Evolutionary conservation across 2,329 filamentous ascomycete species (phyloP), one percentile per base, ranked within the genome.

Genomic region (Saccharata proteae): DNA sequence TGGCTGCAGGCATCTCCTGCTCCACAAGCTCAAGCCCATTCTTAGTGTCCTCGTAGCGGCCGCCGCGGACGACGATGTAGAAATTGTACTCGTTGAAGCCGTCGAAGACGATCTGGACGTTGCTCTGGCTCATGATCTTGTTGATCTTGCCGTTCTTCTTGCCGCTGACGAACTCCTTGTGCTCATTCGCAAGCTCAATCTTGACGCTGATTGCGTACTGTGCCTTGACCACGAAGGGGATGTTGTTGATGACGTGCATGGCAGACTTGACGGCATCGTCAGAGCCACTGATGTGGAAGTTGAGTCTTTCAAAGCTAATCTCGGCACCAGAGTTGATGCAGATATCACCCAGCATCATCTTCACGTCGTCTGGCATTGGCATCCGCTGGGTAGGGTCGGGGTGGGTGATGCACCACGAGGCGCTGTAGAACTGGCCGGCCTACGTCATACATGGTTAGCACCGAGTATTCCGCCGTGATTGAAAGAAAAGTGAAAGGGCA

Each of bases 61-160:
- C 77, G 26, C 83, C 86, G 52, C 90, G 86, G 34, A 98, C 88
- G 51, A 98, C 90, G 43, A 98, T 98, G 59, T 96, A 93, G 67
- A 98, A 98, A 59, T 98, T 96, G 69, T 96, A 98, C 62, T 98
- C 90, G 57, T 94, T 93, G 65, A 96, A 98, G 40, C 85, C 86
- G 52, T 98, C 90, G 44, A 98, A 98, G 40, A 98, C 88, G 49
- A 98, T 96, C 59, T 98, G 90, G 9, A 98, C 90, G 46, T 92
- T 94, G 68, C 86, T 94, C 58, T 96, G 88, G 15, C 88, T 90
- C 90, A 98, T 98, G 49, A 98, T 98, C 68, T 98, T 98, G 69
- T 98, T 98, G 59, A 98, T 98, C 64, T 98, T 98, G 58, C 90
- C 90, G 48, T 98, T 98, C 67, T 98, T 98, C 69, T 98, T 98